These are phyloP conservation scores for Hypoxylon cercidicola DNA, from an alignment of 495 filamentous ascomycete species.

Conservation along the genomic window DNA sequence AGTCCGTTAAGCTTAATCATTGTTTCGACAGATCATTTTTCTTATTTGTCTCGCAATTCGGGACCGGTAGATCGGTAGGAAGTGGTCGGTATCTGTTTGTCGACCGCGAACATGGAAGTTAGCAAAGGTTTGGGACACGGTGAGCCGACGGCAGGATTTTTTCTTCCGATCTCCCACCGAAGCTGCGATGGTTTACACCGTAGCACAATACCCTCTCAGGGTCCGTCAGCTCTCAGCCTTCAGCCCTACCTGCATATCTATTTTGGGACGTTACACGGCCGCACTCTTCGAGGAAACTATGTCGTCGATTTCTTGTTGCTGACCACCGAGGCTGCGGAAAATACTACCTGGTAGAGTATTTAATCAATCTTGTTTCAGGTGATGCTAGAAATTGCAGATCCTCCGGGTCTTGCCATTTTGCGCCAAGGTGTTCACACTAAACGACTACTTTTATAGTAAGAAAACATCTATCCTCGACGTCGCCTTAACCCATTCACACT, in stretches of 20 bases:
- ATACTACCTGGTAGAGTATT: slow-evolving; percentile 25
- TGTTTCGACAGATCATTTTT: slow-evolving; percentile 7
- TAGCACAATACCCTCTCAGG: slow-evolving; percentile 3
- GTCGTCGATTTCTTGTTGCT: slow-evolving; percentile 24
- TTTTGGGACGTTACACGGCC: slow-evolving; percentile 30
- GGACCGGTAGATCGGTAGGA: not conserved
- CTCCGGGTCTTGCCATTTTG: slow-evolving; percentile 26
- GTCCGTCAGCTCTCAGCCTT: slow-evolving; percentile 34
- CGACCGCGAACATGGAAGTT: too few relatives aligned
- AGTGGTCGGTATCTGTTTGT: not conserved
- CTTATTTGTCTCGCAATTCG: slow-evolving; percentile 1
- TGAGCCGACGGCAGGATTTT: too few relatives aligned
- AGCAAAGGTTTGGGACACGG: not conserved
- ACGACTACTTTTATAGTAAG: not conserved
- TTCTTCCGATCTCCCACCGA: too few relatives aligned
- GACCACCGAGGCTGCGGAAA: slow-evolving; percentile 23
- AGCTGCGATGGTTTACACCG: not conserved
- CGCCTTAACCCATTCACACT: too few relatives aligned
- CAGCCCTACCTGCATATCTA: slow-evolving; percentile 36
- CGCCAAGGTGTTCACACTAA: slow-evolving; percentile 8
- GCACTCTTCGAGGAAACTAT: slow-evolving; percentile 7
- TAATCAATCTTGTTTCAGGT: slow-evolving; percentile 42
- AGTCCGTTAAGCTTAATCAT: slow-evolving; percentile 24
- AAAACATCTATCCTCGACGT: too few relatives aligned
- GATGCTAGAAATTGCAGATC: slow-evolving; percentile 26